These are phyloP conservation scores for Phoma herbarum DNA, from an alignment of 2,329 filamentous ascomycete species.

Conservation along the genomic window DNA sequence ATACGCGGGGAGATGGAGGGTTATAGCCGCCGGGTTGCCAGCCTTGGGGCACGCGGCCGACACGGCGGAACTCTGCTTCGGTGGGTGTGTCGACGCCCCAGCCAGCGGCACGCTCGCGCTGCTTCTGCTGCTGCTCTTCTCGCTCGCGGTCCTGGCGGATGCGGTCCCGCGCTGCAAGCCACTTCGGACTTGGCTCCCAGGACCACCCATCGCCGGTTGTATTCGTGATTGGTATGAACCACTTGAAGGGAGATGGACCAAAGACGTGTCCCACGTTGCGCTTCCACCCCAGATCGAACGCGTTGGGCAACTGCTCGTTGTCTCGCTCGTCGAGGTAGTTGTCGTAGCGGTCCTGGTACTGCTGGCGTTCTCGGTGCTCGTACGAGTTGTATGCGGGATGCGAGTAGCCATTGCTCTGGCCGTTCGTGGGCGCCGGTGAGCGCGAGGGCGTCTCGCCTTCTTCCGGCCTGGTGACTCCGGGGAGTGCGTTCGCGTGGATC, in stretches of 20 bases:
- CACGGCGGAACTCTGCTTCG: slow-evolving; percentile 48
- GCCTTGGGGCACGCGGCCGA: slow-evolving; percentile 37
- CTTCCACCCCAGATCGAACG: slow-evolving; percentile 88
- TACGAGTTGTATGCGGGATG: slow-evolving; percentile 29
- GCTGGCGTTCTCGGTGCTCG: slow-evolving; percentile 67
- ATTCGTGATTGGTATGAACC: slow-evolving; percentile 82
- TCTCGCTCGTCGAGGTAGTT: slow-evolving; percentile 91
- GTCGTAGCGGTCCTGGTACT: slow-evolving; percentile 74
- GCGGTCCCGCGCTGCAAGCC: slow-evolving; percentile 74
- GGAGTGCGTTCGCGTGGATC: slow-evolving; percentile 81
- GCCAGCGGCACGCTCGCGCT: slow-evolving; percentile 71
- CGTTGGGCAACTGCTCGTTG: slow-evolving; percentile 85
- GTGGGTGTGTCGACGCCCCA: slow-evolving; percentile 65
- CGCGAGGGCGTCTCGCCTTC: slow-evolving; percentile 73
- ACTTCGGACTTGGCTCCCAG: slow-evolving; percentile 86
- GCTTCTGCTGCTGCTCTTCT: slow-evolving; percentile 62
- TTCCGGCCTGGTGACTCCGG: slow-evolving; percentile 80
- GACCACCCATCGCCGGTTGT: slow-evolving; percentile 92
- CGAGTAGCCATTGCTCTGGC: slow-evolving; percentile 39
- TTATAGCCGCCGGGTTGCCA: slow-evolving; percentile 43
- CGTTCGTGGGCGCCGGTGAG: slow-evolving; percentile 41
- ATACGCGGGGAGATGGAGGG: slow-evolving; percentile 38
- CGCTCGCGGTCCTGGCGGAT: slow-evolving; percentile 57
- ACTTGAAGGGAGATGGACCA: slow-evolving; percentile 74
- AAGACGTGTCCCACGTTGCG: slow-evolving; percentile 84